A percentile compares a stretch with the other conserved stretches of the same genome.
Evolutionary conservation across 352 stramenopile genomes (phyloP).

Genomic region (Globisporangium polare): DNA sequence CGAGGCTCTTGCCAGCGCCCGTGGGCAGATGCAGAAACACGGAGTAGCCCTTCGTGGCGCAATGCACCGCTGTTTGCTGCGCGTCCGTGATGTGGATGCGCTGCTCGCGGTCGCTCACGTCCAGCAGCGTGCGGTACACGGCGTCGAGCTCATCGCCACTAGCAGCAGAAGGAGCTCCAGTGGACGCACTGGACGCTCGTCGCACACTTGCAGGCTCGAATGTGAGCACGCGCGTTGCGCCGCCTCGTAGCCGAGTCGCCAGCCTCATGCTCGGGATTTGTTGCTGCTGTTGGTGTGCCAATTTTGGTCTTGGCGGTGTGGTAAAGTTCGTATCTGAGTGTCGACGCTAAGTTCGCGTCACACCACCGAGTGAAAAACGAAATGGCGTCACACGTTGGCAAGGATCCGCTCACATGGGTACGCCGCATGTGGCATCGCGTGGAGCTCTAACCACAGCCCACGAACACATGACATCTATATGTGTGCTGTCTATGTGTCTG

Average conservation of each 20-base stretch:
- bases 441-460: too few relatives aligned
- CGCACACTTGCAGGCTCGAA: background rate
- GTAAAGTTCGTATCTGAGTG: slow-evolving; percentile 1
- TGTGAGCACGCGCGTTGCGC: background rate
- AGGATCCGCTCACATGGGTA: slow-evolving; percentile 60
- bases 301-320: background rate
- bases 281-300: background rate
- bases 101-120: slow-evolving; percentile 12
- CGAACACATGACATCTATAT: too few relatives aligned
- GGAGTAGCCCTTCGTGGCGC: slow-evolving; percentile 45
- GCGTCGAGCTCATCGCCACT: slow-evolving; percentile 21
- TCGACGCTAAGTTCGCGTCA: background rate
- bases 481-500: background rate
- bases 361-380: background rate
- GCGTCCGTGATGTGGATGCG: slow-evolving; percentile 30
- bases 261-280: background rate
- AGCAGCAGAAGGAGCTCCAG: background rate
- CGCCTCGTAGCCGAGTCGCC: background rate
- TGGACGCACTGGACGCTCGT: background rate
- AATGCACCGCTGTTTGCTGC: slow-evolving; percentile 39
- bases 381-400: slow-evolving; percentile 18
- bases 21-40: slow-evolving; percentile 77
- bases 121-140: slow-evolving; percentile 38
- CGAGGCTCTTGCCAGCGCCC: slow-evolving; percentile 75
- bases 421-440: background rate